Conservation (phyloP, 352 stramenopile species). For the Phytophthora pistaciae region DNA sequence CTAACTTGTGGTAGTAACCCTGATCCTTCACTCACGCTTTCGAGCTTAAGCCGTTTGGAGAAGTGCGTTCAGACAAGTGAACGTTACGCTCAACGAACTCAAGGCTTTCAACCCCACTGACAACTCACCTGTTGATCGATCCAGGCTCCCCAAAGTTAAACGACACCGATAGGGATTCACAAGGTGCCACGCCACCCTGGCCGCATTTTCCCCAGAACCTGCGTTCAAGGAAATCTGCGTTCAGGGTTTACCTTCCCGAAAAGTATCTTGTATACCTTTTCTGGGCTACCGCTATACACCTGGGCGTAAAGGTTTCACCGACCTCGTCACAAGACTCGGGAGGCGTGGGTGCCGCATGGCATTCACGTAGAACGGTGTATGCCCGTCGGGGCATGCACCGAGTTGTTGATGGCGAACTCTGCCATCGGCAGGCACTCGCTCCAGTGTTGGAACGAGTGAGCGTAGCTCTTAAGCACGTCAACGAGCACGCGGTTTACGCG, state of each 20-base stretch:
- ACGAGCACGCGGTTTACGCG: slow-evolving; percentile 28
- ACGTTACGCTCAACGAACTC: neutral
- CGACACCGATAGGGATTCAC: neutral
- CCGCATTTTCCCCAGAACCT: neutral
- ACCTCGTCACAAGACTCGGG: neutral
- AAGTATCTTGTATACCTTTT: neutral
- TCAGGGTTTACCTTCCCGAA: neutral
- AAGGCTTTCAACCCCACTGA: neutral
- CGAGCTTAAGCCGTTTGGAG: too few species aligned
- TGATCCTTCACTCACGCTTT: too few species aligned
- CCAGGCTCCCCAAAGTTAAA: neutral
- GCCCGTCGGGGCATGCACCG: too few species aligned
- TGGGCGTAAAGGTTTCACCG: neutral
- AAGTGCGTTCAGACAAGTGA: neutral
- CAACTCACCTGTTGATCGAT: neutral
- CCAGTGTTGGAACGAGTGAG: slow-evolving; percentile 25
- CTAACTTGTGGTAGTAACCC: too few species aligned
- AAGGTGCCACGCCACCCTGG: neutral
- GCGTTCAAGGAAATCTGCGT: neutral
- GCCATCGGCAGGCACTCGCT: too few species aligned
- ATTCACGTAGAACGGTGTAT: too few species aligned
- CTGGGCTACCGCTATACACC: neutral
- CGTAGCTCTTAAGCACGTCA: slow-evolving; percentile 27
- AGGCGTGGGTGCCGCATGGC: too few species aligned
- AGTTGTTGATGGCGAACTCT: too few species aligned